Evolutionary conservation across 164 flowering plant genomes (phyloP).

Genomic region (Sextonia rubra): DNA sequence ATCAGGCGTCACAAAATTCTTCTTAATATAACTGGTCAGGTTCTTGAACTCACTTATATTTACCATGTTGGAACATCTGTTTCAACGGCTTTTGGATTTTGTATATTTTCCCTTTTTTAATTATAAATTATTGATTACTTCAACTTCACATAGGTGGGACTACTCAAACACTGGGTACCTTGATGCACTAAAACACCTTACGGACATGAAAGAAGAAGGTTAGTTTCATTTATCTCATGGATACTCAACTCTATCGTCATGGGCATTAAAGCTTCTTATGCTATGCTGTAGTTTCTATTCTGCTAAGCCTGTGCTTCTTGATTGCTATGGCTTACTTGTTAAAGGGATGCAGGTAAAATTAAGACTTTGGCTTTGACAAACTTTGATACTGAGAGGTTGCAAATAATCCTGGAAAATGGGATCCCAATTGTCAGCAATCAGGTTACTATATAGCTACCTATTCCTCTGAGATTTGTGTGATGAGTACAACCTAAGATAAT

Average conservation of each 20-base stretch:
- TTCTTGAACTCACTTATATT: too few species aligned
- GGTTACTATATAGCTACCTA: constrained; percentile 27
- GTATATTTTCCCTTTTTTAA: not conserved
- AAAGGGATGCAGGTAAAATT: constrained; percentile 74
- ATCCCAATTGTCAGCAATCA: constrained; percentile 96
- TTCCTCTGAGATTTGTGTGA: constrained; percentile 3
- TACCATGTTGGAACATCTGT: too few species aligned
- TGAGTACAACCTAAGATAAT: not conserved
- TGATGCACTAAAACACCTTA: constrained; percentile 95
- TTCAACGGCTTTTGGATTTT: not conserved
- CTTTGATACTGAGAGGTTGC: constrained; percentile 89
- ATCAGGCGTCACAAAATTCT: too few species aligned
- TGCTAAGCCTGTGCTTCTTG: not conserved
- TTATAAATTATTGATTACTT: not conserved
- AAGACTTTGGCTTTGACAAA: constrained; percentile 94
- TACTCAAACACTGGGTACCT: constrained; percentile 90
- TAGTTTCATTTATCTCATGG: not conserved
- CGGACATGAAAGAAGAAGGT: constrained; percentile 98
- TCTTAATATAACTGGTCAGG: too few species aligned
- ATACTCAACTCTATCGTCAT: not conserved
- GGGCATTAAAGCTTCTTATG: not conserved
- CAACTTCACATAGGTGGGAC: constrained; percentile 75
- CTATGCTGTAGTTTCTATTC: not conserved
- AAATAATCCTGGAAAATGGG: constrained; percentile 75
- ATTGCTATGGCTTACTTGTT: not conserved